Evolutionary conservation across 2,329 filamentous ascomycete species (phyloP), one percentile per base, ranked within the genome.

Genomic region (Neonectria ditissima): DNA sequence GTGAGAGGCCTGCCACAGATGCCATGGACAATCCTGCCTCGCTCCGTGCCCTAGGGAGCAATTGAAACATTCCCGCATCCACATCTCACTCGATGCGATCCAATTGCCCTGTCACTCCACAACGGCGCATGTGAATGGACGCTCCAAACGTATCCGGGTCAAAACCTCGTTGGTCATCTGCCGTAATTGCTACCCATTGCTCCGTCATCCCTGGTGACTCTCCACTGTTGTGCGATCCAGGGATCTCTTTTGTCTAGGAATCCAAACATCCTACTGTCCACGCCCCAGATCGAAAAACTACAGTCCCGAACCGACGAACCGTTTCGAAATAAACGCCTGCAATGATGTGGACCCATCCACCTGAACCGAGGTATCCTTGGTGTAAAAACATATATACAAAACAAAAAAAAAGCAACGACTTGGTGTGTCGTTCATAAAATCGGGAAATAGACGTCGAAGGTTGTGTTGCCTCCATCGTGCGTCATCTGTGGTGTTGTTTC

Each of bases 211-310:
- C 55, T 48, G 58, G 41, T 58, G 62, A 28, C 62, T 70, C 60
- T 61, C 61, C 63, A 62, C 69, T 59, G 22, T 66, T 52, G 51
- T 28, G 48, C 67, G 65, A 63, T 47, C 56, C 62, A 67, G 53
- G 66, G 63, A 70, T 66, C 58, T 72, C 69, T 72, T 72, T 72
- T 72, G 70, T 72, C 70, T 72, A 72, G 68, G 65, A 72, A 72
- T 66, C 65, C 68, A 59, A 64, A 51, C 39, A 30, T 72, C 68
- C 56, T 45, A 59, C 59, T 59, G 50, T 62, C 66, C 65, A 30
- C 61, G 59, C 60, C 52, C 32, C 32, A 52, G 39, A 30, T 59
- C 47, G 50, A 30, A 50, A 44, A 59, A 64, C 28, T 51, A 47
- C 54, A 69, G 61, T 70, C 37, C 68, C 68, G 11, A 41, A 20